Base-by-base conservation (phyloP, 345 rosid genomes). In the Clarkia xantiana region DNA sequence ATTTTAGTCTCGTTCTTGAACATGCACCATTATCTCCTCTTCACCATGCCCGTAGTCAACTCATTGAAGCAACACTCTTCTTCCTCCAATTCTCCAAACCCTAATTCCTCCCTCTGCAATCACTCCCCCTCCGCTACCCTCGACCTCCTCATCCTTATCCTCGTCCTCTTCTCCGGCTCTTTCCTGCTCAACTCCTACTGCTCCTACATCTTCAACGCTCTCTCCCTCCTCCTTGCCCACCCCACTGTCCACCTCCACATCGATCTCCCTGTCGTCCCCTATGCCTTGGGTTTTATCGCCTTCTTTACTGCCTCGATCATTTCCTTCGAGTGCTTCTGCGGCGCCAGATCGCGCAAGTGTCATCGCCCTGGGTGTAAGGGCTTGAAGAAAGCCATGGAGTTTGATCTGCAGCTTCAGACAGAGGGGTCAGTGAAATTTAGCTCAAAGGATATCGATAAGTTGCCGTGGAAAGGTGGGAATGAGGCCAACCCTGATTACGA, bases 401-500 rank as follows among this genome's bases (percentile, higher is more conserved):
- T 90, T 52, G 96, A 90, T 78, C 75, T 86, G 77, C 94, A 78
- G 63, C 55, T 90, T 3, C 96, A 86, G 66, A 79, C 84, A 1
- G 98, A 83, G 61, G 94, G 79, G 34, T 70, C 76, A 46, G 65
- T 69, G 25, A 77, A 69, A 66, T 67, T 87, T 1, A 74, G 68
- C 42, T 66, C 61, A 44, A 68, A 75, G 14, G 94, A 75, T 65
- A 74, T 78, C 41, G 93, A 83, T 67, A 58, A 69, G 44, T 63
- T 91, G 60, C 91, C 96, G 0, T 91, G 96, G 96, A 91, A 91
- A 64, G 98, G 98, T 12, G 91, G 90, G 14, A 71, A 62, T 43
- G 91, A 79, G 64, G 63, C 56, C 4, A 86, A 90, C 61, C 84
- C 97, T 10, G 94, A 86, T 70, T 86, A 83, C 38, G 97, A 84